phyloP scores from a whole-genome alignment of 2,329 filamentous ascomycete species.

The Dryadomyces sulphureus region DNA sequence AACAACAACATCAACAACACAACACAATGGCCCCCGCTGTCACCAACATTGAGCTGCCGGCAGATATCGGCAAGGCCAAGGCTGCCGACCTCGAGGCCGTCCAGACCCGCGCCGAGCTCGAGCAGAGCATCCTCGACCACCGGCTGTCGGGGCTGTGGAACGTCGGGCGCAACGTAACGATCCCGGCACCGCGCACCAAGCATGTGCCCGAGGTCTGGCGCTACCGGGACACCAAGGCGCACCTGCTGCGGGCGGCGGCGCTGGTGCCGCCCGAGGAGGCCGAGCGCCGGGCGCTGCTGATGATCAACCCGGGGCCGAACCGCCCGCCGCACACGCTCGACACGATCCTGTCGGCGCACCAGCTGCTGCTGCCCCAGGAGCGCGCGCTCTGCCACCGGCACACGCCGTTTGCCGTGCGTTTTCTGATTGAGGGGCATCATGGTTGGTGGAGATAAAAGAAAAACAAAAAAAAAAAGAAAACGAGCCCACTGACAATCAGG shows the following conservation, averaged over 20 bases:
- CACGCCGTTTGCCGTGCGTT: slow-evolving; percentile 39
- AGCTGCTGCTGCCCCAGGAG: slow-evolving; percentile 41
- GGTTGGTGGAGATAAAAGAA: slow-evolving; percentile 15
- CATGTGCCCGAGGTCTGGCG: not conserved
- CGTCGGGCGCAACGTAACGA: not conserved
- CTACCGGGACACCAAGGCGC: not conserved
- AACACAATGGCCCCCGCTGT: not conserved
- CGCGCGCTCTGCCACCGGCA: slow-evolving; percentile 40
- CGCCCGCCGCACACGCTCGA: slow-evolving; percentile 39
- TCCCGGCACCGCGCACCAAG: not conserved
- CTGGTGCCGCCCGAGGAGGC: slow-evolving; percentile 14
- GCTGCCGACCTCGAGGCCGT: not conserved
- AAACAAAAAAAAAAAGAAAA: too few species aligned
- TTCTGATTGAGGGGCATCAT: slow-evolving; percentile 37
- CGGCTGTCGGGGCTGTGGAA: not conserved
- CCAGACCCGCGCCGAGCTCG: not conserved
- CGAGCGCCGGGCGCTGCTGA: slow-evolving; percentile 17
- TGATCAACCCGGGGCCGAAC: slow-evolving; percentile 13
- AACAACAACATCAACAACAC: too few species aligned
- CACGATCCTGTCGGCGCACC: slow-evolving; percentile 41
- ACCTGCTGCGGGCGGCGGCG: not conserved
- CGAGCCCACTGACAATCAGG: not conserved
- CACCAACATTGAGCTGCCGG: not conserved
- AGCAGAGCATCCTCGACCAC: not conserved
- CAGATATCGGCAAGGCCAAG: not conserved